Percentiles rank a stretch among this genome's conserved stretches.
Conservation (phyloP, 2,329 filamentous ascomycete species). For the Monosporascus sp. region DNA sequence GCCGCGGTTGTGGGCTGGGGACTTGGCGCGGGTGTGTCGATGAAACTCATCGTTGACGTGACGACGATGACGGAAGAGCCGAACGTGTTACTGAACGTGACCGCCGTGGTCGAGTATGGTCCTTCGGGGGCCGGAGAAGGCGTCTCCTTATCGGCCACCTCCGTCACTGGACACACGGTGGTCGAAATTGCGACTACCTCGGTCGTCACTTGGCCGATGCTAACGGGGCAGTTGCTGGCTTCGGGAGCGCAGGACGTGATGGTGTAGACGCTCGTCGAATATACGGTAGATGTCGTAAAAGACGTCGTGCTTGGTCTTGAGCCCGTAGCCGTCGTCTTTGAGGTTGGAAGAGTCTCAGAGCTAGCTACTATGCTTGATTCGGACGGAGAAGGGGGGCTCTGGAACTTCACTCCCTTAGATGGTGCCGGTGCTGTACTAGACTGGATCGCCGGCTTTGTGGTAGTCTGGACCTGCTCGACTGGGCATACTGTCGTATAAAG, state of each 20-base stretch:
- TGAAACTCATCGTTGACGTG: slow-evolving; percentile 19
- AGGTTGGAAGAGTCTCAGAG: slow-evolving; percentile 4
- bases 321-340: slow-evolving; percentile 1
- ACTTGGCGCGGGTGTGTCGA: slow-evolving; percentile 17
- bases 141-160: slow-evolving; percentile 3
- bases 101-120: slow-evolving; percentile 11
- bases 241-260: slow-evolving; percentile 22
- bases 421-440: neutral
- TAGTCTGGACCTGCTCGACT: slow-evolving; percentile 11
- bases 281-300: slow-evolving; percentile 25
- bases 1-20: slow-evolving; percentile 6
- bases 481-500: slow-evolving; percentile 26
- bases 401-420: neutral
- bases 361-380: slow-evolving; percentile 1
- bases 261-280: slow-evolving; percentile 23
- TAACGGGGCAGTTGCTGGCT: slow-evolving; percentile 20
- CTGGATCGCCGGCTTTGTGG: neutral
- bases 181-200: slow-evolving; percentile 23
- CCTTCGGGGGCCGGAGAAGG: slow-evolving; percentile 4
- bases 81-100: slow-evolving; percentile 20
- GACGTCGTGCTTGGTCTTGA: slow-evolving; percentile 1
- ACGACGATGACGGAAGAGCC: slow-evolving; percentile 18
- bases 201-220: slow-evolving; percentile 19
- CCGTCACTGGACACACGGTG: slow-evolving; percentile 22
- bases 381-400: neutral